These are phyloP conservation scores for Trichoderma endophyticum DNA, from an alignment of 2,329 filamentous ascomycete genomes.

Conservation along the genomic window DNA sequence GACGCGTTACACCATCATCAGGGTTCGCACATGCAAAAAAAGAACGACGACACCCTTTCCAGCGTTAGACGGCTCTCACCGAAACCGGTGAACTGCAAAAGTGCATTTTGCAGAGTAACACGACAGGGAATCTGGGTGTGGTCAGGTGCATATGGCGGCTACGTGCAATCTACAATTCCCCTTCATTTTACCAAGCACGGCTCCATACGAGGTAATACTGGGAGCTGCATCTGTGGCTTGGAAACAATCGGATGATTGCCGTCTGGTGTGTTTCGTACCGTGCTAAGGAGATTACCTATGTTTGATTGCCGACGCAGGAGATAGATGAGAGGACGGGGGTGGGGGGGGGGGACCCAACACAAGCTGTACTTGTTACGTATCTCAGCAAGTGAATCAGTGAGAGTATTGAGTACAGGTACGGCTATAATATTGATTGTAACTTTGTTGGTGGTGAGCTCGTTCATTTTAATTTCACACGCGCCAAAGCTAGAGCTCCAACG, in stretches of 20 bases:
- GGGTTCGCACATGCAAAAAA: background rate
- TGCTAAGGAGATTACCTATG: conserved; percentile 4
- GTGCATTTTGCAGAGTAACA: background rate
- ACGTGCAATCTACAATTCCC: background rate
- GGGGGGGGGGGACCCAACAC: background rate
- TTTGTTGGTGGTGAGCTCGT: background rate
- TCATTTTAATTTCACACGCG: conserved; percentile 3
- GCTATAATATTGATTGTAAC: background rate
- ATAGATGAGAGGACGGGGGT: conserved; percentile 1
- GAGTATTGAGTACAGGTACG: background rate
- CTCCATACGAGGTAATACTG: background rate
- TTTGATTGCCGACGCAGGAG: conserved; percentile 3
- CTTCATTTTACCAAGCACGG: background rate
- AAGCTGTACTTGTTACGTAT: background rate
- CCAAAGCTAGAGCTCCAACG: background rate
- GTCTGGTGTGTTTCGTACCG: background rate
- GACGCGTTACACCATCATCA: background rate
- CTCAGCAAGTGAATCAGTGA: background rate
- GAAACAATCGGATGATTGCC: conserved; percentile 10
- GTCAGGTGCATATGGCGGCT: conserved; percentile 6
- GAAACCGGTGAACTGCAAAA: conserved; percentile 5
- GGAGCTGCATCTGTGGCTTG: background rate
- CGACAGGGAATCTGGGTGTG: conserved; percentile 9
- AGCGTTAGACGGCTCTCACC: background rate
- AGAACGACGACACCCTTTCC: background rate